Conservation (phyloP, 2,329 filamentous ascomycete genomes). For the Apiospora malaysiana region DNA sequence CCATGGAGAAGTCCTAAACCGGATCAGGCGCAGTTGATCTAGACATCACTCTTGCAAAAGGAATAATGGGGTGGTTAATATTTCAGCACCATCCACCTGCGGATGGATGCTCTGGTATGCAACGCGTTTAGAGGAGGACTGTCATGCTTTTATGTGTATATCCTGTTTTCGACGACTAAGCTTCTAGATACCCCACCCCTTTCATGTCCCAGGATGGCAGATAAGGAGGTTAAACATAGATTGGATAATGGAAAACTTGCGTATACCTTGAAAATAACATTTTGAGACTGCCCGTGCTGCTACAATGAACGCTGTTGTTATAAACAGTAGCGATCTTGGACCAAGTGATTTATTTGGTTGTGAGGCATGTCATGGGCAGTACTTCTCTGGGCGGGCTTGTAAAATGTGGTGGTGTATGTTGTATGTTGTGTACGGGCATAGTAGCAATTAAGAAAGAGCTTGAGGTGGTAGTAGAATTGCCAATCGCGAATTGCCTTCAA, state of each 20-base stretch:
- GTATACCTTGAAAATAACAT: background rate
- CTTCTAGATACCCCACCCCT: slow-evolving; percentile 22
- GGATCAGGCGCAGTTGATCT: background rate
- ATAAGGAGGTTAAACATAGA: slow-evolving; percentile 20
- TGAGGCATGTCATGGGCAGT: too few relatives aligned
- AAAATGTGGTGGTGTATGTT: too few relatives aligned
- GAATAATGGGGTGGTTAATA: background rate
- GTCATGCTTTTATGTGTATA: slow-evolving; percentile 4
- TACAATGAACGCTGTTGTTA: background rate
- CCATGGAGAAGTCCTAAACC: background rate
- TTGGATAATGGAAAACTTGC: slow-evolving; percentile 7
- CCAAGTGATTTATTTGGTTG: too few relatives aligned
- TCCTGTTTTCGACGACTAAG: slow-evolving; percentile 8
- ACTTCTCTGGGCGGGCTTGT: too few relatives aligned
- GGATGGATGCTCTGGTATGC: background rate
- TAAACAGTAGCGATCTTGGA: too few relatives aligned
- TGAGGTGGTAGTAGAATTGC: too few relatives aligned
- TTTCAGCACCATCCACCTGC: background rate
- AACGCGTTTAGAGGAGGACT: background rate
- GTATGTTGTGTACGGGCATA: background rate
- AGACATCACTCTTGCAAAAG: background rate
- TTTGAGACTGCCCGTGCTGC: too few relatives aligned
- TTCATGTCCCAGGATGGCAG: slow-evolving; percentile 2
- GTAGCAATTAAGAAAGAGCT: too few relatives aligned
- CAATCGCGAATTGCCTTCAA: too few relatives aligned